Conservation (phyloP, 1,284 basidiomycete species). For the Fomitopsis pinicola region DNA sequence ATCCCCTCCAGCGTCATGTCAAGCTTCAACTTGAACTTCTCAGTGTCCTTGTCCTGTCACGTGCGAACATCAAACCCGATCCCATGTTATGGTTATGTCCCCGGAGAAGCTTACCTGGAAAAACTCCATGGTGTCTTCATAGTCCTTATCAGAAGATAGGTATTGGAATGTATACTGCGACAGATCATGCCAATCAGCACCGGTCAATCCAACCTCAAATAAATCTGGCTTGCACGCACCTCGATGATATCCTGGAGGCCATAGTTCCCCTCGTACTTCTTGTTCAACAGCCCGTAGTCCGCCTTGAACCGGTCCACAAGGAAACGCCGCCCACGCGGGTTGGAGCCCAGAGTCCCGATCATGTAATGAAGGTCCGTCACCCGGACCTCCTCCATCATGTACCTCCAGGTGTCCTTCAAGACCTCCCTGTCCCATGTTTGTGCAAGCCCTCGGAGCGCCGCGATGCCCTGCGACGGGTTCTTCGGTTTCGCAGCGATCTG, state of each 20-base stretch:
- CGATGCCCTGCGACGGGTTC: conserved; percentile 67
- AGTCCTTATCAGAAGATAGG: conserved; percentile 70
- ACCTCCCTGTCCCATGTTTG: conserved; percentile 40
- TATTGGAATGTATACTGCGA: conserved; percentile 51
- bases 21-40: conserved; percentile 59
- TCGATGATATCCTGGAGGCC: conserved; percentile 47
- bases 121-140: conserved; percentile 60
- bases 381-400: conserved; percentile 51
- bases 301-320: conserved; percentile 46
- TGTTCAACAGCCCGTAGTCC: conserved; percentile 63
- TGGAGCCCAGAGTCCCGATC: conserved; percentile 40
- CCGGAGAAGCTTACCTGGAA: conserved; percentile 44
- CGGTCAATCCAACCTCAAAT: not conserved
- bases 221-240: conserved; percentile 30
- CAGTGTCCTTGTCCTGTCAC: conserved; percentile 54
- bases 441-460: conserved; percentile 61
- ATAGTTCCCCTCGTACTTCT: conserved; percentile 71
- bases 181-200: not conserved
- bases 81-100: not conserved
- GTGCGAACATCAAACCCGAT: conserved; percentile 9
- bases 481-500: conserved; percentile 69
- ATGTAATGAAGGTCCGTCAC: conserved; percentile 66
- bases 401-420: conserved; percentile 55
- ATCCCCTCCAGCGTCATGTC: conserved; percentile 69
- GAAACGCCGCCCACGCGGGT: conserved; percentile 39